phyloP scores from a whole-genome alignment of 2,329 filamentous ascomycete species.

The Talaromyces sp. region DNA sequence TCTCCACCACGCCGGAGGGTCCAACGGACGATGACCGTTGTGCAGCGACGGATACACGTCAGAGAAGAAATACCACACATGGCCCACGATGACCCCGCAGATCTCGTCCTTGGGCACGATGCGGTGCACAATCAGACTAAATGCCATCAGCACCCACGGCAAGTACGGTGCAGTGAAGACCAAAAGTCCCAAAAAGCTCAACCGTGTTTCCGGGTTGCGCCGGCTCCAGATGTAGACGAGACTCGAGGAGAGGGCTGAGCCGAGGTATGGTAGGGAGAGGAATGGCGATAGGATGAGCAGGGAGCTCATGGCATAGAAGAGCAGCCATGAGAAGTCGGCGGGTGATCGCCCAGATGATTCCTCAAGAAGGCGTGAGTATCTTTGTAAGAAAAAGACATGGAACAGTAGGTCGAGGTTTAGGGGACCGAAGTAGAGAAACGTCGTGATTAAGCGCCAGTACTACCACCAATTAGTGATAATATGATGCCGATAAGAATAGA shows the following conservation, averaged over 20 bases:
- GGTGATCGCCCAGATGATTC: slow-evolving; percentile 88
- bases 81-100: slow-evolving; percentile 87
- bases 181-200: slow-evolving; percentile 82
- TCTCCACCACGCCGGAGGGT: slow-evolving; percentile 86
- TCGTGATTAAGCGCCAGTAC: slow-evolving; percentile 96
- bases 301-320: slow-evolving; percentile 75
- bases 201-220: slow-evolving; percentile 81
- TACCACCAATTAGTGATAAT: slow-evolving; percentile 33
- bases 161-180: slow-evolving; percentile 92
- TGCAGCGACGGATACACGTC: slow-evolving; percentile 94
- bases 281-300: slow-evolving; percentile 78
- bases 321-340: slow-evolving; percentile 90
- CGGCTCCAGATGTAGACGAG: slow-evolving; percentile 98
- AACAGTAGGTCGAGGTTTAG: slow-evolving; percentile 91
- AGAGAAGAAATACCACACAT: slow-evolving; percentile 97
- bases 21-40: slow-evolving; percentile 74
- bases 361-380: slow-evolving; percentile 90
- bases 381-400: slow-evolving; percentile 96
- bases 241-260: slow-evolving; percentile 86
- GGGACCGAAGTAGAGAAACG: slow-evolving; percentile 95
- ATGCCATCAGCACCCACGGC: slow-evolving; percentile 91
- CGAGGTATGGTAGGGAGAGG: slow-evolving; percentile 86
- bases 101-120: slow-evolving; percentile 92
- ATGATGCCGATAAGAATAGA: background rate
- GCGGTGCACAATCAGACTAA: slow-evolving; percentile 86